phyloP scores from a whole-genome alignment of 2,329 filamentous ascomycete species.

The Diaporthe sp. region DNA sequence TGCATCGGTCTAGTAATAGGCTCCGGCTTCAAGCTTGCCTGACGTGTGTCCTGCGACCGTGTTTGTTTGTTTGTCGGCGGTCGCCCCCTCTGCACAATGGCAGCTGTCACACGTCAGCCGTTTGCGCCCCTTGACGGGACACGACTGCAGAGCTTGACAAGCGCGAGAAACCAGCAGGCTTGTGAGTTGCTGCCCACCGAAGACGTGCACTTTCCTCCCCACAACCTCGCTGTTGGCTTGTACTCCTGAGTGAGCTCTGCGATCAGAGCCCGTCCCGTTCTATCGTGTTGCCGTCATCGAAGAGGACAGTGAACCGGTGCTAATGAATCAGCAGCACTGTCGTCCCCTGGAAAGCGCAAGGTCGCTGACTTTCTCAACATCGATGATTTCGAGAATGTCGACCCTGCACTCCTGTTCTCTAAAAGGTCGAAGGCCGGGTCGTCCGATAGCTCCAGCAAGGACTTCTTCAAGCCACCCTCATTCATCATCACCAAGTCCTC shows the following conservation, averaged over 20 bases:
- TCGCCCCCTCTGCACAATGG: conserved; percentile 57
- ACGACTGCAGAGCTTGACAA: conserved; percentile 79
- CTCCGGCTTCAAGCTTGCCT: conserved; percentile 6
- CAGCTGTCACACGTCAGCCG: conserved; percentile 74
- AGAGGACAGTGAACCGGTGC: conserved; percentile 35
- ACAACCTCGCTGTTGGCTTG: conserved; percentile 1
- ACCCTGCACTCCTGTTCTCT: conserved; percentile 64
- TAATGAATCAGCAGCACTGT: conserved; percentile 54
- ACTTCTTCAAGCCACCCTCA: conserved; percentile 62
- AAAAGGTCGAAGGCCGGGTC: conserved; percentile 70
- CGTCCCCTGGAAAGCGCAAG: conserved; percentile 68
- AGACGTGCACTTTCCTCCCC: not conserved
- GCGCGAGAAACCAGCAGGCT: conserved; percentile 84
- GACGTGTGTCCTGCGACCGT: conserved; percentile 18
- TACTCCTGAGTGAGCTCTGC: not conserved
- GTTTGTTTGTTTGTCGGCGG: conserved; percentile 37
- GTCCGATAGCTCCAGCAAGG: conserved; percentile 57
- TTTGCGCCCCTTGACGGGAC: conserved; percentile 80
- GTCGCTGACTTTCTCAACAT: conserved; percentile 63
- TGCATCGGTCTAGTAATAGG: conserved; percentile 23
- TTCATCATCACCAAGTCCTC: conserved; percentile 61
- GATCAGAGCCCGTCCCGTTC: not conserved
- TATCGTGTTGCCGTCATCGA: not conserved
- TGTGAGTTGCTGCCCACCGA: conserved; percentile 60
- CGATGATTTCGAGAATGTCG: conserved; percentile 73